These are phyloP conservation scores for Spizellomyces sp. DNA, from an alignment of 192 early-diverging fungal genomes.

Conservation along the genomic window DNA sequence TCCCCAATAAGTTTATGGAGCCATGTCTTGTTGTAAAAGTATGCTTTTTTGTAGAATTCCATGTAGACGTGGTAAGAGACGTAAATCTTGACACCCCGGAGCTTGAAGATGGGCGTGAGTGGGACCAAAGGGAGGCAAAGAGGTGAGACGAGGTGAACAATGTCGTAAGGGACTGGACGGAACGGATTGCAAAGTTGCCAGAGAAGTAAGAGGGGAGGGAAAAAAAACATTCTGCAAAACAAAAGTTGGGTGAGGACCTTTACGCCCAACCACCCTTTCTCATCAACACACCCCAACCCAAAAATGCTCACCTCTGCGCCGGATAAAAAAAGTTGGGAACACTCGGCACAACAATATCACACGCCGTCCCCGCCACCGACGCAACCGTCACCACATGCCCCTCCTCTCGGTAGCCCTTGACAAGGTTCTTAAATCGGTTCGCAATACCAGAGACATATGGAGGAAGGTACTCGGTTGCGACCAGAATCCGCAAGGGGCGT, in stretches of 20 bases:
- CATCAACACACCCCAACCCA: conserved; percentile 1
- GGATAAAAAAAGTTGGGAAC: conserved; percentile 48
- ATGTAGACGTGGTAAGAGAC: conserved; percentile 58
- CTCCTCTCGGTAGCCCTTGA: conserved; percentile 43
- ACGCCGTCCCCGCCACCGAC: conserved; percentile 39
- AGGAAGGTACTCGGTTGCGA: conserved; percentile 58
- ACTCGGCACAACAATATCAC: conserved; percentile 43
- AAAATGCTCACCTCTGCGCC: conserved; percentile 38
- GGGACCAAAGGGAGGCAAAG: conserved; percentile 44
- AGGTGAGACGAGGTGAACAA: conserved; percentile 51
- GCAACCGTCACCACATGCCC: conserved; percentile 54
- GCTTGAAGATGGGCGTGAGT: conserved; percentile 41
- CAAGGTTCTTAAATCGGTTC: conserved; percentile 54
- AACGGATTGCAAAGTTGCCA: conserved; percentile 42
- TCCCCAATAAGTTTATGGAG: conserved; percentile 27
- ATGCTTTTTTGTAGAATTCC: conserved; percentile 50
- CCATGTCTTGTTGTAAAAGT: conserved; percentile 33
- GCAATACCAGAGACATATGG: conserved; percentile 57
- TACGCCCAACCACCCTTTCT: too few relatives aligned
- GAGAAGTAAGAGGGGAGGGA: conserved; percentile 43
- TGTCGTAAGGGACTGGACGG: conserved; percentile 45
- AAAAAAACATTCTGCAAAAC: conserved; percentile 47
- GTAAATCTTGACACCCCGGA: conserved; percentile 51
- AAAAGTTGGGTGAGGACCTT: neutral
- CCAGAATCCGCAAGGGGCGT: conserved; percentile 45